Evolutionary conservation across 2,329 filamentous ascomycete genomes (phyloP), one percentile per base, ranked within the genome.

Genomic region (Cladosporium sp.): DNA sequence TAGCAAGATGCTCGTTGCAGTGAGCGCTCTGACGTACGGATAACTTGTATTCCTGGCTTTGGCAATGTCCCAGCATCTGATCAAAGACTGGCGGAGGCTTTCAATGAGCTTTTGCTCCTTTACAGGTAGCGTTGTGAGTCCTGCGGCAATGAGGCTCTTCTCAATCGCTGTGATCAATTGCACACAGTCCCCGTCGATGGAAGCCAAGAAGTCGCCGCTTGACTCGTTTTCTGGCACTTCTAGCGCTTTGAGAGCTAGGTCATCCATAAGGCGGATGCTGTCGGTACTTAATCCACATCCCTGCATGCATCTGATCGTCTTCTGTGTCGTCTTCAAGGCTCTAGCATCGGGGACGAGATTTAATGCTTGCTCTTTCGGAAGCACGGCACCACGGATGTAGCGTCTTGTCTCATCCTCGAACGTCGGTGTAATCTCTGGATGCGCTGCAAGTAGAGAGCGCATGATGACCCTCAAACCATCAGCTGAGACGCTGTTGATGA

Each of bases 281-380:
- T 61, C 56, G 13, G 54, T 59, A 44, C 55, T 58, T 53, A 61
- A 54, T 1, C 61, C 61, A 25, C 59, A 63, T n/a, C 61, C 61
- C 10, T 61, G 40, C 61, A 61, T 63, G 7, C 52, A 48, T 2
- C 61, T 45, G 13, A 59, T 40, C 44, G 53, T 54, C n/a, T 57
- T 52, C 45, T 61, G 61, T 8, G 44, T 25, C 12, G 34, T 42
- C 34, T 52, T 42, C 24, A 34, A 15, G 37, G 3, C 36, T 6
- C 13, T 15, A 9, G 15, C 8, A 9, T n/a, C 15, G 3, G 7
- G 8, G 15, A 19, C 34, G 8, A 4, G 3, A 12, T 19, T 35
- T 47, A 10, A 34, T 9, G 49, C 10, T 57, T 57, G 4, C 12
- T 32, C 28, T 32, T 32, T 32, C 12, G 59, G 25, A 12, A n/a